Percentiles rank a stretch among this genome's conserved stretches.
phyloP scores from a whole-genome alignment of 306 rosid species.

The Castanospermum australe region DNA sequence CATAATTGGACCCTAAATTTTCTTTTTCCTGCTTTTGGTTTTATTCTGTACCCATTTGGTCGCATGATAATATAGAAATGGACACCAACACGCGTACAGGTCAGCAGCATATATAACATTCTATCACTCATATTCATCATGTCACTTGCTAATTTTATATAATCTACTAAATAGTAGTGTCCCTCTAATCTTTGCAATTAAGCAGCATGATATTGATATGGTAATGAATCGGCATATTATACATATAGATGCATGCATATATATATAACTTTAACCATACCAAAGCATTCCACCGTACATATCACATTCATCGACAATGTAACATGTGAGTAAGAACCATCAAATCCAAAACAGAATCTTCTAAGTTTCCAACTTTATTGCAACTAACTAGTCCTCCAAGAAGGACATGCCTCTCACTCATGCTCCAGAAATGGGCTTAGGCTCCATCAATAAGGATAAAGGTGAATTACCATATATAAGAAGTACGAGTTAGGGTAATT shows the following conservation, averaged over 20 bases:
- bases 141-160: background rate
- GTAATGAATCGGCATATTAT: background rate
- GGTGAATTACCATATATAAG: too few relatives aligned
- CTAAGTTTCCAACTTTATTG: constrained; percentile 46
- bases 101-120: constrained; percentile 14
- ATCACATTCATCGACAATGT: background rate
- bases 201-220: background rate
- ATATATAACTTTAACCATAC: background rate
- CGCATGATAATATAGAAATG: background rate
- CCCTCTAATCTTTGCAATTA: background rate
- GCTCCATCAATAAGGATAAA: background rate
- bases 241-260: background rate
- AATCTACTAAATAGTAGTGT: background rate
- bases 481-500: too few relatives aligned
- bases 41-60: constrained; percentile 11
- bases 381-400: constrained; percentile 26
- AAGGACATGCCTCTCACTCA: background rate
- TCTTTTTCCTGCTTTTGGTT: background rate
- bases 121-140: background rate
- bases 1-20: constrained; percentile 36
- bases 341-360: constrained; percentile 44
- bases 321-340: constrained; percentile 42
- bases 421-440: background rate
- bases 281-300: constrained; percentile 16
- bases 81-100: constrained; percentile 33